A percentile compares a stretch with the other conserved stretches of the same genome.
phyloP scores from a whole-genome alignment of 73 alveolate genomes.

The Paramecium octaurelia region DNA sequence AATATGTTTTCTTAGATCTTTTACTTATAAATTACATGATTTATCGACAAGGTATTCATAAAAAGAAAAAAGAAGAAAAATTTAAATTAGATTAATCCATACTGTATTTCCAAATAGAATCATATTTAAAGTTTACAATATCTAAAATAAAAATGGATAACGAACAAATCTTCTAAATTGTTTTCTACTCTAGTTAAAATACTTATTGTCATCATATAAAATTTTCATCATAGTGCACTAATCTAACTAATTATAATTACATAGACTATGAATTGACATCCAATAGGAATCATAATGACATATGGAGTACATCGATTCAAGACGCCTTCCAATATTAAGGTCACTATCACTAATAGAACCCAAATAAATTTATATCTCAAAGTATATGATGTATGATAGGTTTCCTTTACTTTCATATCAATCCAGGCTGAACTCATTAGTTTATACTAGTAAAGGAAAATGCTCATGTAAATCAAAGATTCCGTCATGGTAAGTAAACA shows the following conservation, averaged over 20 bases:
- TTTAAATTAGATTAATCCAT: not conserved
- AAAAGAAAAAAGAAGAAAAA: not conserved
- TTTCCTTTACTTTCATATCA: not conserved
- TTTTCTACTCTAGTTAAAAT: not conserved
- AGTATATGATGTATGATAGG: not conserved
- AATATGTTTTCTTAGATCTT: not conserved
- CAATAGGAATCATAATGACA: not conserved
- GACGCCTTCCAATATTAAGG: not conserved
- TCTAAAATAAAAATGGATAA: not conserved
- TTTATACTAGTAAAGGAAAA: not conserved
- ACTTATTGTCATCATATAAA: not conserved
- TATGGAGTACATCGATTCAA: not conserved
- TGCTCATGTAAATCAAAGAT: not conserved
- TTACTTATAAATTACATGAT: not conserved
- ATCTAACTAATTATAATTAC: not conserved
- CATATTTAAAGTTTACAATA: not conserved
- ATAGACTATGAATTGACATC: not conserved
- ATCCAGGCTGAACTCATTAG: constrained; percentile 1
- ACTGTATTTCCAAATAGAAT: not conserved
- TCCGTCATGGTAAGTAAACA: not conserved
- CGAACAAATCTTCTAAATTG: not conserved
- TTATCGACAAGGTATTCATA: not conserved
- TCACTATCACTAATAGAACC: not conserved
- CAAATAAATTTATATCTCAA: not conserved
- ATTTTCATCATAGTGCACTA: not conserved